Base-by-base conservation (phyloP, 139 green algal species). In the Trebouxia sp. region DNA sequence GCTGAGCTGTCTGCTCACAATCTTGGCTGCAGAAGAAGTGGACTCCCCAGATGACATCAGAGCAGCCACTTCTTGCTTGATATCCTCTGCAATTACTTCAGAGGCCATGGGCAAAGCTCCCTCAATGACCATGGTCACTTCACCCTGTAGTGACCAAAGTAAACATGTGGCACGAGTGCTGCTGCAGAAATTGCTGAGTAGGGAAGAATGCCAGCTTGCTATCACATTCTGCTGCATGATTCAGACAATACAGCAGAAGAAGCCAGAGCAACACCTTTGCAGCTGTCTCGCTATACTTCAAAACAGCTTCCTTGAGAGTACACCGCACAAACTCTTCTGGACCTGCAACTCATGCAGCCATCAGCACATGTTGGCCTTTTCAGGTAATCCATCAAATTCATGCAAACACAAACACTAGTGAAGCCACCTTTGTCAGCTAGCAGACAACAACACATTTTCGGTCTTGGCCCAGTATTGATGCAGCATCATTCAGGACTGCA, bases 381-480 rank as follows among this genome's bases (percentile, higher is more conserved):
- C n/a, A n/a, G n/a, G n/a, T n/a, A n/a, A n/a, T n/a, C n/a, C n/a
- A n/a, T n/a, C n/a, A n/a, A n/a, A n/a, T n/a, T n/a, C n/a, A n/a
- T n/a, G n/a, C n/a, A n/a, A n/a, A n/a, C n/a, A n/a, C n/a, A n/a
- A n/a, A n/a, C n/a, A n/a, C n/a, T n/a, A n/a, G n/a, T n/a, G n/a
- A n/a, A n/a, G n/a, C n/a, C 38, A 92, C 26, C 85, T 98, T 98
- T 65, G 94, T 98, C 28, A 98, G 79, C 85, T 98, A 95, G 43
- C 95, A 62, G 1, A 90, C 95, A 9, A 98, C 81, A 56, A 89
- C 93, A 47, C 89, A 93, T 7, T 67, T 65, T 0, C 94, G 84
- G 2, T 74, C 38, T 0, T 32, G 30, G 2, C 93, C 92, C 81
- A 97, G 81, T 53, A 93, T 88, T 17, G 78, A 85, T 4, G 39